A percentile compares a stretch with the other conserved stretches of the same genome.
Conservation (phyloP, 768 basidiomycete species). For the Mycena vitilis region DNA sequence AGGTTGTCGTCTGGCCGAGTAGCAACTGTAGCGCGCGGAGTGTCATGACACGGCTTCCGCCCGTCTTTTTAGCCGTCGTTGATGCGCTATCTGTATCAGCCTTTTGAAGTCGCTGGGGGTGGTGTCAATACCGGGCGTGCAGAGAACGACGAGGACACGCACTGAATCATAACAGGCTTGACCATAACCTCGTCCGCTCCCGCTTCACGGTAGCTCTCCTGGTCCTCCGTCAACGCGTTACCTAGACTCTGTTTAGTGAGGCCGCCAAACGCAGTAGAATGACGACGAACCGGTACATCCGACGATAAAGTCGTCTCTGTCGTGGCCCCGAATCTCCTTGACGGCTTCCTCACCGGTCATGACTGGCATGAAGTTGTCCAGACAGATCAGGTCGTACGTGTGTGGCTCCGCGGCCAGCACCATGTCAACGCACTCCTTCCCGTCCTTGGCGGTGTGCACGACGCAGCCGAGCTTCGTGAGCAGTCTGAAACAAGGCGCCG, state of each 20-base stretch:
- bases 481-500: conserved; percentile 37
- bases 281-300: conserved; percentile 33
- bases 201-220: conserved; percentile 41
- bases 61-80: conserved; percentile 25
- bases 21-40: too few relatives aligned
- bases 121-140: neutral
- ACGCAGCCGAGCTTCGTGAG: conserved; percentile 48
- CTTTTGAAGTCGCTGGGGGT: conserved; percentile 29
- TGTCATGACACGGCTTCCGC: neutral
- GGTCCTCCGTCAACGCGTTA: conserved; percentile 43
- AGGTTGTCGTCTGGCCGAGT: too few relatives aligned
- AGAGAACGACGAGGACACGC: conserved; percentile 6
- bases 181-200: conserved; percentile 39
- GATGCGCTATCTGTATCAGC: conserved; percentile 27
- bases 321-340: conserved; percentile 42
- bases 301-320: conserved; percentile 49
- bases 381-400: conserved; percentile 48
- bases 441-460: conserved; percentile 51
- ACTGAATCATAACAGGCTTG: conserved; percentile 38
- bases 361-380: conserved; percentile 51
- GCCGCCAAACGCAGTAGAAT: neutral
- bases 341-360: conserved; percentile 50
- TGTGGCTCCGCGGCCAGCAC: conserved; percentile 39
- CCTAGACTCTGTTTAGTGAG: conserved; percentile 16
- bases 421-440: conserved; percentile 48